Evolutionary conservation across 306 rosid species (phyloP), one percentile per base, ranked within the genome.

Genomic region (Hippophae rhamnoides): DNA sequence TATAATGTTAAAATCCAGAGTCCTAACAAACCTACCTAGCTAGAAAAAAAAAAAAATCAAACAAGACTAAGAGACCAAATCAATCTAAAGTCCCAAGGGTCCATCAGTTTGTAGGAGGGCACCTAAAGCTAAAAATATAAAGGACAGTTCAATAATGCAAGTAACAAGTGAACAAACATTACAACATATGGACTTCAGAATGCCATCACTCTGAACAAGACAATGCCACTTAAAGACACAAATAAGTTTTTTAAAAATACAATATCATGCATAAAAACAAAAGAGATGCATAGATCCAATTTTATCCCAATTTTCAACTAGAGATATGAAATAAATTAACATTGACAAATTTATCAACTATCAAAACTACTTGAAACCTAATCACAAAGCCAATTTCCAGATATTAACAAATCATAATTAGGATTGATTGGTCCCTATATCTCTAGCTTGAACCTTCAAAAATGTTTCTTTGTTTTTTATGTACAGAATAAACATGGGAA

Each of bases 401-500:
- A 71, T 70, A 78, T 72, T 38, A 73, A 79, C 85, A 18, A 69
- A 75, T 61, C 76, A 74, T 60, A 66, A 42, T 60, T 64, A 80
- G 14, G 55, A 60, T 47, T 51, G 45, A 54, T 60, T 76, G 74
- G 79, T 73, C 74, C 72, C 70, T 65, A 77, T 48, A 68, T 74
- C 82, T 81, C 23, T 71, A 47, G 69, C 69, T 68, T 69, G 70
- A 74, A 63, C 76, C 80, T 67, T 67, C 58, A 69, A 7, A 66
- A 72, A 10, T 45, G 45, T 52, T 60, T 43, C 65, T 76, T 67
- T 58, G 50, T 57, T 71, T 75, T 75, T 77, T 83, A 83, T 84
- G 73, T 81, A 84, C 95, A 83, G 44, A 72, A 69, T 81, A 64
- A 69, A 81, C 76, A 77, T 4, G 51, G 77, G 56, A 60, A 61